A percentile compares a stretch with the other conserved stretches of the same genome.
Conservation (phyloP, 331 rosid genomes). For the Saraca asoca region DNA sequence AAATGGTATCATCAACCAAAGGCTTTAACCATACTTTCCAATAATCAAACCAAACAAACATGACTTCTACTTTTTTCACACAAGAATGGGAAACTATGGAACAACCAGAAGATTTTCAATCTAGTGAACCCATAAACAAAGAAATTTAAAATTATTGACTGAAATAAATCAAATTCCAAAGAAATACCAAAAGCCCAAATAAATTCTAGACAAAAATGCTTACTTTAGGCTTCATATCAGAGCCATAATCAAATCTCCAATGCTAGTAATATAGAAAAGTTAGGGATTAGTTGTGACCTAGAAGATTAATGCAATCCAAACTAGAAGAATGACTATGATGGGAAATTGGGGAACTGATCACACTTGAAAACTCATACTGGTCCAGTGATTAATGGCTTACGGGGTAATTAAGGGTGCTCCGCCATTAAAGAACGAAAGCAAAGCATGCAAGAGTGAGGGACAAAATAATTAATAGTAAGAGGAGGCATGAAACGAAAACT, state of each 20-base stretch:
- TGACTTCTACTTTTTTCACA: neutral
- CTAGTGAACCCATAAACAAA: too few relatives aligned
- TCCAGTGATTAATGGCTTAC: conserved; percentile 75
- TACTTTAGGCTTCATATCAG: conserved; percentile 86
- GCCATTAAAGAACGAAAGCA: conserved; percentile 96
- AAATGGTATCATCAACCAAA: neutral
- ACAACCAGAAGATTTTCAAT: neutral
- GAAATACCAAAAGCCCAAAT: neutral
- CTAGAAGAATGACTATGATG: conserved; percentile 37
- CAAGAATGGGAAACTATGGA: neutral
- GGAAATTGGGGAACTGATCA: conserved; percentile 43
- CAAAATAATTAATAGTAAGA: conserved; percentile 63
- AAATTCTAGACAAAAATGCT: neutral
- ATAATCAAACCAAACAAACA: conserved; percentile 12
- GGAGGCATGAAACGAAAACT: conserved; percentile 56
- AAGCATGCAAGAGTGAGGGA: conserved; percentile 76
- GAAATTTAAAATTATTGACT: too few relatives aligned
- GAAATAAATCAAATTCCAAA: neutral
- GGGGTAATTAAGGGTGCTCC: conserved; percentile 83
- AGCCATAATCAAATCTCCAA: conserved; percentile 57
- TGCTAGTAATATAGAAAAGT: conserved; percentile 67
- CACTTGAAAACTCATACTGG: conserved; percentile 71
- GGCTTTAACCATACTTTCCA: conserved; percentile 6
- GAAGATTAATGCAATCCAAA: conserved; percentile 62
- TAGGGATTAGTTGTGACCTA: conserved; percentile 49